Percentiles rank a stretch among this genome's conserved stretches.
These are phyloP conservation scores for Amphibolis antarctica DNA, from an alignment of 106 monocot genomes.

Conservation along the genomic window DNA sequence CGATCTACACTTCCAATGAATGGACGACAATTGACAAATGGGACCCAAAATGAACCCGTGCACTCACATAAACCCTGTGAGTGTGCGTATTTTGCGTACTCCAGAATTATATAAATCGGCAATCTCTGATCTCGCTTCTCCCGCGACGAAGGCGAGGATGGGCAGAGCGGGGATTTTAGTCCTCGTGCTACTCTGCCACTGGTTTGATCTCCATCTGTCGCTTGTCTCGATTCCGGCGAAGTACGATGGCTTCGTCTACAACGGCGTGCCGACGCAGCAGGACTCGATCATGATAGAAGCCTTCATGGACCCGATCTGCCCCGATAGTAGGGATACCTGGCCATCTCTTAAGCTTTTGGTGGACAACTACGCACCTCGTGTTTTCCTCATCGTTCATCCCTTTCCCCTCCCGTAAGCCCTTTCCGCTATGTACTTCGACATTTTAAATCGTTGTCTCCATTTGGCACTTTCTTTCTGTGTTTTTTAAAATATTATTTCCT, in stretches of 20 bases:
- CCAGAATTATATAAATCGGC: no score
- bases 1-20: no score
- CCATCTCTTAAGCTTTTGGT: conserved; percentile 40
- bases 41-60: no score
- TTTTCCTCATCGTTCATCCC: conserved; percentile 63
- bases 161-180: background rate
- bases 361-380: conserved; percentile 24
- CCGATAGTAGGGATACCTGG: conserved; percentile 87
- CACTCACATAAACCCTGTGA: no score
- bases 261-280: conserved; percentile 4
- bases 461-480: no score
- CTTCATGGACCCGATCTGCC: conserved; percentile 83
- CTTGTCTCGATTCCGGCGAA: conserved; percentile 27
- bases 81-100: no score
- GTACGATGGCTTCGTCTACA: conserved; percentile 51
- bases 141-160: no score
- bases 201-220: conserved; percentile 1
- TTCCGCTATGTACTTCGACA: background rate
- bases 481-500: no score
- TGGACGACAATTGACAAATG: no score
- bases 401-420: conserved; percentile 73
- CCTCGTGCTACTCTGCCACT: conserved; percentile 4
- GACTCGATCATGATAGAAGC: conserved; percentile 67
- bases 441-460: no score
- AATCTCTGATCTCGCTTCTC: no score